Evolutionary conservation across 2,329 filamentous ascomycete species (phyloP).

Genomic region (Fusarium sp.): DNA sequence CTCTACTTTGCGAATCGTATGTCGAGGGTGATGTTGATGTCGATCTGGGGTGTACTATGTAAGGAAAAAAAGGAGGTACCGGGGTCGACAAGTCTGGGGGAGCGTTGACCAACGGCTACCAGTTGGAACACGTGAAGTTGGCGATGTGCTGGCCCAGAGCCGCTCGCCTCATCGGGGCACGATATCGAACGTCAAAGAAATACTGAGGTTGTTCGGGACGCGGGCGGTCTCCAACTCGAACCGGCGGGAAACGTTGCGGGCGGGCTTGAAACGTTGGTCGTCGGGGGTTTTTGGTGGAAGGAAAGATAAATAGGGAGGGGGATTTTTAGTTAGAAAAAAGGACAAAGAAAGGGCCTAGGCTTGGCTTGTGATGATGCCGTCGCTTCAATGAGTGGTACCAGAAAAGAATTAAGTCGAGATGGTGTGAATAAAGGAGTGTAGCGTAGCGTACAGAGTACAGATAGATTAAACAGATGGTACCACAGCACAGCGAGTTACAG

Average conservation of each 20-base stretch:
- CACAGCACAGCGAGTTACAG: conserved; percentile 8
- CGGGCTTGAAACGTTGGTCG: conserved; percentile 41
- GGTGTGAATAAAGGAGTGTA: conserved; percentile 38
- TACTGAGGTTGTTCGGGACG: conserved; percentile 29
- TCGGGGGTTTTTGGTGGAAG: conserved; percentile 23
- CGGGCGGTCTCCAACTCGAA: conserved; percentile 29
- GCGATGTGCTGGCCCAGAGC: conserved; percentile 55
- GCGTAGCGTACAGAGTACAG: conserved; percentile 20
- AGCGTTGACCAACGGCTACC: conserved; percentile 31
- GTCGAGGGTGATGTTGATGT: conserved; percentile 28
- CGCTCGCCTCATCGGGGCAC: conserved; percentile 56
- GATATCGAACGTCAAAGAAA: conserved; percentile 26
- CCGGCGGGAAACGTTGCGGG: conserved; percentile 28
- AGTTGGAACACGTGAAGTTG: conserved; percentile 53
- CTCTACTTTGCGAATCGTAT: conserved; percentile 39
- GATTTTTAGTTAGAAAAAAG: conserved; percentile 1
- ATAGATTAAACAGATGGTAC: not conserved
- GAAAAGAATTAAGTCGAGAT: conserved; percentile 27
- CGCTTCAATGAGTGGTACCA: conserved; percentile 34
- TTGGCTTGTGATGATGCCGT: conserved; percentile 19
- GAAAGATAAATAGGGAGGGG: conserved; percentile 12
- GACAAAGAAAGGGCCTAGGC: conserved; percentile 31
- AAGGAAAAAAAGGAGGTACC: conserved; percentile 25
- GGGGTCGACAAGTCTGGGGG: conserved; percentile 18
- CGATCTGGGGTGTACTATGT: conserved; percentile 17